These are phyloP conservation scores for Agaricus subrufescens DNA, from an alignment of 768 basidiomycete species.

Conservation along the genomic window DNA sequence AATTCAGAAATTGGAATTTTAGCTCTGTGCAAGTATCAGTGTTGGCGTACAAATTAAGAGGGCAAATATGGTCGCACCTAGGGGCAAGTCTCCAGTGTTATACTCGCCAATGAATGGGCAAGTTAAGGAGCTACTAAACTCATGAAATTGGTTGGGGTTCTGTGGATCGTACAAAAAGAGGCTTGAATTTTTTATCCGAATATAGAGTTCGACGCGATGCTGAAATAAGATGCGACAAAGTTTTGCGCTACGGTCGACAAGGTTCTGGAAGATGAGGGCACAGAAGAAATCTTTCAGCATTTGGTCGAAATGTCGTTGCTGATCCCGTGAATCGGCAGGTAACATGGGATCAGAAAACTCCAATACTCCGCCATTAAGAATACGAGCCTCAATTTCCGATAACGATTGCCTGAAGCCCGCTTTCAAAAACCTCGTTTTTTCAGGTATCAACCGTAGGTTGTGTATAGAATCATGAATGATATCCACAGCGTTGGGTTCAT, in stretches of 20 bases:
- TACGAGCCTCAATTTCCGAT: too few relatives aligned
- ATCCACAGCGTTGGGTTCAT: too few relatives aligned
- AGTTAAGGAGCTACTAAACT: neutral
- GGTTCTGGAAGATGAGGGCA: neutral
- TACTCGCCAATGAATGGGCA: neutral
- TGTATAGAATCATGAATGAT: too few relatives aligned
- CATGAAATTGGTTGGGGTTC: too few relatives aligned
- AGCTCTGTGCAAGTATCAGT: neutral
- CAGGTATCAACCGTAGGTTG: too few relatives aligned
- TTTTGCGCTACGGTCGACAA: neutral
- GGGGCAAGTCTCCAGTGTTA: neutral
- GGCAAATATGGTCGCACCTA: neutral
- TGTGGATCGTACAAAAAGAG: neutral
- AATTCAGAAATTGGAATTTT: neutral
- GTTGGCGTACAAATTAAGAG: too few relatives aligned
- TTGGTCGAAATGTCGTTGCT: too few relatives aligned
- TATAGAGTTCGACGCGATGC: slow-evolving; percentile 6
- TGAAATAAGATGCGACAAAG: neutral
- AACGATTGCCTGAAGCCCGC: too few relatives aligned
- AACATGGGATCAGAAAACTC: too few relatives aligned
- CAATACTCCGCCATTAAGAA: too few relatives aligned
- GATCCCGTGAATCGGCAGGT: neutral
- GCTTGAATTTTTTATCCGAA: neutral
- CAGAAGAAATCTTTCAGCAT: neutral
- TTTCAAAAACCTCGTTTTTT: too few relatives aligned